Conservation (phyloP, 2,329 filamentous ascomycete species). For the Alternaria burnsii region DNA sequence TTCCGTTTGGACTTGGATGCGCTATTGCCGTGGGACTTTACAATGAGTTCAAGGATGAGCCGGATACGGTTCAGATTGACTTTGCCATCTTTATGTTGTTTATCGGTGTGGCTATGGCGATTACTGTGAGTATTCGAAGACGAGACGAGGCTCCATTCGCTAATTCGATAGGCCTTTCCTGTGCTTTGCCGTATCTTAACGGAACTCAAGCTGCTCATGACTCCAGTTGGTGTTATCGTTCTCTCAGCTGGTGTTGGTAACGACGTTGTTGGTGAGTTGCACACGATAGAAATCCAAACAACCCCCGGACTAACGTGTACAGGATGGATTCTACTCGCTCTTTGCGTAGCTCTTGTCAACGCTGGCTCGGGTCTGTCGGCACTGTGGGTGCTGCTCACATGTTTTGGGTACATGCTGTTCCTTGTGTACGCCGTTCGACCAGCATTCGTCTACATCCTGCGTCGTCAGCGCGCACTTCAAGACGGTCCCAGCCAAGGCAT, state of each 20-base stretch:
- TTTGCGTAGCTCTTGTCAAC: constrained; percentile 93
- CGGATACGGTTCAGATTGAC: constrained; percentile 63
- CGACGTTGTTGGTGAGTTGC: constrained; percentile 71
- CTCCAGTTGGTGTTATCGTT: constrained; percentile 85
- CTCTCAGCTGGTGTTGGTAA: constrained; percentile 92
- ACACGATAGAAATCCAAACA: not conserved
- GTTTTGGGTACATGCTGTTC: constrained; percentile 78
- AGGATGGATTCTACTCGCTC: constrained; percentile 87
- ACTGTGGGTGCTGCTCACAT: constrained; percentile 82
- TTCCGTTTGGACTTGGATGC: constrained; percentile 84
- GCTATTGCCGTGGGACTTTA: constrained; percentile 85
- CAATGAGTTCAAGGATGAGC: constrained; percentile 71
- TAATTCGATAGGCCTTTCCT: constrained; percentile 69
- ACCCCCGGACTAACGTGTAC: constrained; percentile 11
- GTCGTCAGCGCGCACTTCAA: constrained; percentile 77
- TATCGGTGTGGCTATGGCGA: constrained; percentile 91
- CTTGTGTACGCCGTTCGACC: constrained; percentile 78
- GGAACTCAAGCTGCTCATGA: constrained; percentile 84
- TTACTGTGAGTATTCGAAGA: constrained; percentile 68
- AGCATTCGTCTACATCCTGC: constrained; percentile 75
- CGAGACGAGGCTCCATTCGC: constrained; percentile 13
- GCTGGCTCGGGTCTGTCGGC: constrained; percentile 82
- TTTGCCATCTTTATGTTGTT: constrained; percentile 77
- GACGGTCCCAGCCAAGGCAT: constrained; percentile 89
- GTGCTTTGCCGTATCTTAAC: constrained; percentile 94